Evolutionary conservation across 805 yeast species (phyloP), one percentile per base, ranked within the genome.

Genomic region (Gaillardinia entomophila): DNA sequence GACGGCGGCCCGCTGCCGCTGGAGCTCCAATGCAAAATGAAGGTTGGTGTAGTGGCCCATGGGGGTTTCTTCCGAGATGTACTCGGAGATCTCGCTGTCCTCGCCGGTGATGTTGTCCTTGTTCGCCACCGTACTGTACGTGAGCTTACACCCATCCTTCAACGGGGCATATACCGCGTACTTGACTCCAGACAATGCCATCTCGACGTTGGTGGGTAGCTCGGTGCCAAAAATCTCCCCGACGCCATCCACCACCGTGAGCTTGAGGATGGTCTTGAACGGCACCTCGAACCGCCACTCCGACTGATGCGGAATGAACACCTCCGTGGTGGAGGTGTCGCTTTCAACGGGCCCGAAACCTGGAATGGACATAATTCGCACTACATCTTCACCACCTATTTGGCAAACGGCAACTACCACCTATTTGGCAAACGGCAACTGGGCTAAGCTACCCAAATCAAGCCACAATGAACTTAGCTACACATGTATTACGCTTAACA

Each of bases 181-280:
- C 38, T 65, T 66, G 15, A 51, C 60, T 4, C 72, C 72, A 10
- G 62, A 45, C 16, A 66, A 41, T 28, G 49, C 53, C 22, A 61
- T 26, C 15, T 77, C 83, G 1, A 71, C 66, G 36, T 82, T 85
- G 27, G 70, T 64, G 2, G 96, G 84, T 16, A 92, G 71, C 53
- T 92, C 99, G 3, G 96, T 86, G 16, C 98, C 99, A 57, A 82
- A 86, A 7, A 88, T 73, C 60, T 92, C 98, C 2, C 86, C 96
- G 2, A 79, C 69, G 3, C 98, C 99, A 2, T 65, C 60, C 3
- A 57, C 36, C 8, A 79, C 66, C 43, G 65, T 74, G 28, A 83
- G 48, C n/a, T 62, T 65, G 24, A 83, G 49, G 13, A 60, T 58
- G 12, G 73, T 63, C 27, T 67, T 68, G 39, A 67, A 66, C 0